These are phyloP conservation scores for Gossypium bickii DNA, from an alignment of 345 rosid species.

Conservation along the genomic window DNA sequence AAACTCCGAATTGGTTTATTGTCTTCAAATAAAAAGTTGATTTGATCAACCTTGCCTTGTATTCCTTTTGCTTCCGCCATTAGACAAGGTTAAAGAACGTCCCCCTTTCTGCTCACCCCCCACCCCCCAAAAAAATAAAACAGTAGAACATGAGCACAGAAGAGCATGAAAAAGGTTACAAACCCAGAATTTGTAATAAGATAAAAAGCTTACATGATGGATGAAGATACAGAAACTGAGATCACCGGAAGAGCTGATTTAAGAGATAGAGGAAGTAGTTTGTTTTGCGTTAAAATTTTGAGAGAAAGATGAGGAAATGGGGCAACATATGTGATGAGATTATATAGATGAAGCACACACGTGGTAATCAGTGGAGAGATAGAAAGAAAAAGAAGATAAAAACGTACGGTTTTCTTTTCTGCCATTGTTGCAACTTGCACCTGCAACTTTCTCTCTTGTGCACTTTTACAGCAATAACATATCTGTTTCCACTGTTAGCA, in stretches of 20 bases:
- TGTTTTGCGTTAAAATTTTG: neutral
- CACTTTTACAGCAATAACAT: neutral
- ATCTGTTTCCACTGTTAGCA: neutral
- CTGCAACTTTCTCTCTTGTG: neutral
- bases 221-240: neutral
- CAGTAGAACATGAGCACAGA: neutral
- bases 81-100: neutral
- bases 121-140: neutral
- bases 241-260: neutral
- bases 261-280: neutral
- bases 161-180: neutral
- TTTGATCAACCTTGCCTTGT: neutral
- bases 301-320: neutral
- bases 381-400: neutral
- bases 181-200: neutral
- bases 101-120: neutral
- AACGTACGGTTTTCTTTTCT: slow-evolving; percentile 2
- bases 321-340: neutral
- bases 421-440: slow-evolving; percentile 1
- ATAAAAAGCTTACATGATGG: neutral
- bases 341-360: slow-evolving; percentile 1
- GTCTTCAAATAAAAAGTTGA: neutral
- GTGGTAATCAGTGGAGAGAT: slow-evolving; percentile 3
- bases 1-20: neutral
- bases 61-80: slow-evolving; percentile 6